These are phyloP conservation scores for Kodamaea kaohsiungensis DNA, from an alignment of 805 yeast genomes.

Conservation along the genomic window DNA sequence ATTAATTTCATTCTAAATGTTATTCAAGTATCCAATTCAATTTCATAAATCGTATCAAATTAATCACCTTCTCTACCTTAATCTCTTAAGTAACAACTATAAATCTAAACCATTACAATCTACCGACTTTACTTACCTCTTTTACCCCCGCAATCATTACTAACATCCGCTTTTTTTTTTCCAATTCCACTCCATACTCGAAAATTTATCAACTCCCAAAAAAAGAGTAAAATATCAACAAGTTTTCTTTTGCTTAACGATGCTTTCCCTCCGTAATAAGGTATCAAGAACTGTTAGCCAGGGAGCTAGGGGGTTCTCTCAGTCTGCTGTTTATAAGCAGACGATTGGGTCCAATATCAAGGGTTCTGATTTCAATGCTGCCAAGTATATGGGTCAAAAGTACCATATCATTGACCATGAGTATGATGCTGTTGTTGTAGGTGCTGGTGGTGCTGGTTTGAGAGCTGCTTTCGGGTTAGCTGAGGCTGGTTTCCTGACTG, in stretches of 20 bases:
- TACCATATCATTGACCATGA: slow-evolving; percentile 96
- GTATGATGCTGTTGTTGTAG: slow-evolving; percentile 96
- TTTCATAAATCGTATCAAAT: too few species aligned
- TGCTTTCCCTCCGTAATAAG: slow-evolving; percentile 14
- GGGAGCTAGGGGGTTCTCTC: slow-evolving; percentile 25
- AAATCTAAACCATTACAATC: too few species aligned
- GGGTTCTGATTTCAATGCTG: slow-evolving; percentile 41
- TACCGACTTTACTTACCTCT: too few species aligned
- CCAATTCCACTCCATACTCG: not conserved
- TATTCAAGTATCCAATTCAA: too few species aligned
- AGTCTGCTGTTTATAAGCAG: slow-evolving; percentile 29
- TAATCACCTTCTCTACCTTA: too few species aligned
- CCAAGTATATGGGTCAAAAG: slow-evolving; percentile 54
- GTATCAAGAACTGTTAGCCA: slow-evolving; percentile 5
- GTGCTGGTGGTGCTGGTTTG: slow-evolving; percentile 99
- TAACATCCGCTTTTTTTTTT: not conserved
- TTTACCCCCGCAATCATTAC: not conserved
- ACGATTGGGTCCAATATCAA: slow-evolving; percentile 39
- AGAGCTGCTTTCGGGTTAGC: slow-evolving; percentile 98
- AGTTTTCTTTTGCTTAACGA: slow-evolving; percentile 1
- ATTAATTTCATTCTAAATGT: too few species aligned
- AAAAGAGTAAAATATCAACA: slow-evolving; percentile 2
- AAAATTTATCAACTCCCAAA: not conserved
- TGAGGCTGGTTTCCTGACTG: slow-evolving; percentile 95
- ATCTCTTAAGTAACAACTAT: too few species aligned